Evolutionary conservation across 306 rosid species (phyloP).

Genomic region (Echinosophora koreensis): DNA sequence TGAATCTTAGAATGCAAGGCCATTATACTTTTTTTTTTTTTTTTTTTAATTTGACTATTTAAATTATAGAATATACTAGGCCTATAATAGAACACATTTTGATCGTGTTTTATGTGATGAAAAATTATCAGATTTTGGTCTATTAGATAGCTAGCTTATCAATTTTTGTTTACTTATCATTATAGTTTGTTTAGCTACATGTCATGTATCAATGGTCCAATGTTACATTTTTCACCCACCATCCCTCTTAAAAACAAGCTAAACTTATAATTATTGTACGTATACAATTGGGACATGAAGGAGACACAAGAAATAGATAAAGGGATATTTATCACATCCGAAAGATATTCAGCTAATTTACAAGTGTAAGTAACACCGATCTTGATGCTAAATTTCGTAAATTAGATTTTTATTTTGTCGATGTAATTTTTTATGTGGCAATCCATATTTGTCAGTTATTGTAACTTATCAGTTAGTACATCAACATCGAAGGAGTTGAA

Average conservation of each 20-base stretch:
- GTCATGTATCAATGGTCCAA: constrained; percentile 3
- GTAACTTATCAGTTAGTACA: constrained; percentile 1
- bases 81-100: neutral
- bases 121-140: neutral
- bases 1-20: constrained; percentile 6
- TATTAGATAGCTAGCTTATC: constrained; percentile 10
- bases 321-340: neutral
- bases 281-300: neutral
- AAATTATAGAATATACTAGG: neutral
- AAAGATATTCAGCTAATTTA: constrained; percentile 5
- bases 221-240: neutral
- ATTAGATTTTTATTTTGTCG: constrained; percentile 1
- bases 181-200: neutral
- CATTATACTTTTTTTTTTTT: neutral
- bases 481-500: constrained; percentile 37
- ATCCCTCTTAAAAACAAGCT: neutral
- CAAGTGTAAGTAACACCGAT: neutral
- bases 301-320: neutral
- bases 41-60: neutral
- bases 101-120: neutral
- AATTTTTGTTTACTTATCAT: neutral
- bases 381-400: neutral
- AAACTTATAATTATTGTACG: neutral
- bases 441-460: neutral
- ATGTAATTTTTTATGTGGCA: neutral